These are phyloP conservation scores for Oryza glumipatula DNA, from an alignment of 176 grass and related monocot species.

Conservation along the genomic window DNA sequence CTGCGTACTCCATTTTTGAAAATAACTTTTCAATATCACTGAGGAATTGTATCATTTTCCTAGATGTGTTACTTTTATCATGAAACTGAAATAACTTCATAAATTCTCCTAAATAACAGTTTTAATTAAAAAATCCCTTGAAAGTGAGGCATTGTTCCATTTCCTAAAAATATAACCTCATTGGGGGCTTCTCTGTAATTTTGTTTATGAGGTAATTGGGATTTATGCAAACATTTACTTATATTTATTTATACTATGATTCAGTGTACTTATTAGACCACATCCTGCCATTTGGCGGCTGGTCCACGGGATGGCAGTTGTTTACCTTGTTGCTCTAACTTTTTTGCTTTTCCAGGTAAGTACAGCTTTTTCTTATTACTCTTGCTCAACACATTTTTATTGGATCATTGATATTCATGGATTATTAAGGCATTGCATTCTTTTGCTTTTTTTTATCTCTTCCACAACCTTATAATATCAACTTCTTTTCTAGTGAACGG, in stretches of 20 bases:
- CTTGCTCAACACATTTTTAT: slow-evolving; percentile 11
- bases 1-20: not conserved
- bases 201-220: not conserved
- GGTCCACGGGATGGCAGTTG: slow-evolving; percentile 94
- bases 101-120: slow-evolving; percentile 1
- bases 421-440: not conserved
- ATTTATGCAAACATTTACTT: slow-evolving; percentile 30
- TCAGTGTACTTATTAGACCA: slow-evolving; percentile 95
- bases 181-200: slow-evolving; percentile 24
- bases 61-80: slow-evolving; percentile 5
- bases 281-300: slow-evolving; percentile 99
- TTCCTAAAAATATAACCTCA: not conserved
- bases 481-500: not conserved
- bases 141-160: not conserved
- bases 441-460: not conserved
- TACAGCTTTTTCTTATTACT: slow-evolving; percentile 21
- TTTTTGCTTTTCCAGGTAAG: slow-evolving; percentile 99
- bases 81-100: not conserved
- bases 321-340: slow-evolving; percentile 93
- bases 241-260: slow-evolving; percentile 42
- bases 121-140: not conserved
- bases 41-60: not conserved
- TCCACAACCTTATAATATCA: not conserved
- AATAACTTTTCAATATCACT: slow-evolving; percentile 4
- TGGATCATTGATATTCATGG: slow-evolving; percentile 13